Base-by-base conservation (phyloP, 768 basidiomycete genomes). In the Xanthoconium purpureum region DNA sequence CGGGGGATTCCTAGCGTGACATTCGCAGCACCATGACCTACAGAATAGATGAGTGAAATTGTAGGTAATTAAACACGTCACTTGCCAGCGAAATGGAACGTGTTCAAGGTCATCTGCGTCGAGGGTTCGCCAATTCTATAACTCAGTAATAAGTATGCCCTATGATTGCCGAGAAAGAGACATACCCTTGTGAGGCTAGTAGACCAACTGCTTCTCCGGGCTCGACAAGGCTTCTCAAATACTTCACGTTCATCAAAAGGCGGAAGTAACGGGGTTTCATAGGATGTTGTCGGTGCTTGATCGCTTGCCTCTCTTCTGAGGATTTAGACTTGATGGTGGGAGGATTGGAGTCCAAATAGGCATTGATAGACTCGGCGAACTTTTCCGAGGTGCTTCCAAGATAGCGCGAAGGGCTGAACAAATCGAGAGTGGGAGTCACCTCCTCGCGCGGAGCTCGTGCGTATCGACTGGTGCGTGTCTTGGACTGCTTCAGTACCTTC, bases 81-180 rank as follows among this genome's bases (percentile, higher is more conserved):
- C 81, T 65, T 71, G 86, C 94, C 96, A 63, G 97, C 97, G 66
- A 99, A 95, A 77, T 99, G 97, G 84, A 99, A 99, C 13, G 97
- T 99, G 71, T 99, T 99, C 60, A 99, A 76, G 10, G 97, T 99
- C 97, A 99, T 99, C 71, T 99, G 97, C 0, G 97, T 99, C 15
- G 97, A 99, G 6, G 97, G 97, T 72, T 99, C 97, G 50, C 97
- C 97, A 42, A 99, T 84, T 75, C 97, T 98, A 57, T 9, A 51
- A 47, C 35, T 10, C 8, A 51, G 50, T 46, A 52, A 44, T 52
- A 54, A 56, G 37, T 15, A 35, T 35, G 11, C 47, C n/a, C 30
- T 17, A 50, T 52, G 11, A 44, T 43, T 5, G 6, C 20, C 29
- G 28, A 7, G 20, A 32, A 43, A 42, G 8, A 33, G 29, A 76